Base-by-base conservation (phyloP, 1,284 basidiomycete genomes). In the Psilocybe mexicana region DNA sequence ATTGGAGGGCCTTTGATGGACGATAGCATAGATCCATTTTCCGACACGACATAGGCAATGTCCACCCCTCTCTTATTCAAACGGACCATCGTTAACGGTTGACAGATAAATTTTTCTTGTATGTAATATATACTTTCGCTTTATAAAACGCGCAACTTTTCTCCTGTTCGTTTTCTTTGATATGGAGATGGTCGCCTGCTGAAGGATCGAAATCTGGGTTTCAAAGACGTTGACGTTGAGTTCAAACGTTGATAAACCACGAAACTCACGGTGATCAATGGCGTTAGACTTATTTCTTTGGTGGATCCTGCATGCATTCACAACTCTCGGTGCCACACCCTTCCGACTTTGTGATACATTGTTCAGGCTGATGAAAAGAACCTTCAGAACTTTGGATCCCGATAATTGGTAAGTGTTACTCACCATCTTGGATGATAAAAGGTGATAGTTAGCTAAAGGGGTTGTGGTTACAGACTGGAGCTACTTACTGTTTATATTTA, bases 1-100 rank as follows among this genome's bases (percentile, higher is more conserved):
- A 71, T 89, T 42, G 86, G 83, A 12, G 84, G 82, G 0, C 69
- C 80, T n/a, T 68, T 87, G 55, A 82, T 91, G 79, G 84, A 85
- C 67, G 69, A 79, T 48, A 73, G 73, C 18, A 75, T 63, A 2
- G 86, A 90, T 67, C 86, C 87, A 6, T 91, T 90, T 60, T 72
- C 66, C 46, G 68, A 66, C 38, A 54, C 65, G 18, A 56, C 63
- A 8, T 62, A 61, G 52, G 38, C 24, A 33, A 23, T 14, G 46
- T 50, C 43, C 33, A 30, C 26, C 26, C 44, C 30, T n/a, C 18
- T 12, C n/a, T 12, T 8, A 38, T 26, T 38, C 25, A 18, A 3
- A 46, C 18, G 2, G 7, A 28, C 43, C 36, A 12, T 12, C 43
- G 12, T 18, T 24, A 3, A 25, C 10, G 23, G 35, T 43, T 30